Evolutionary conservation across 2,329 filamentous ascomycete species (phyloP).

Genomic region (Botrytis sinoallii): DNA sequence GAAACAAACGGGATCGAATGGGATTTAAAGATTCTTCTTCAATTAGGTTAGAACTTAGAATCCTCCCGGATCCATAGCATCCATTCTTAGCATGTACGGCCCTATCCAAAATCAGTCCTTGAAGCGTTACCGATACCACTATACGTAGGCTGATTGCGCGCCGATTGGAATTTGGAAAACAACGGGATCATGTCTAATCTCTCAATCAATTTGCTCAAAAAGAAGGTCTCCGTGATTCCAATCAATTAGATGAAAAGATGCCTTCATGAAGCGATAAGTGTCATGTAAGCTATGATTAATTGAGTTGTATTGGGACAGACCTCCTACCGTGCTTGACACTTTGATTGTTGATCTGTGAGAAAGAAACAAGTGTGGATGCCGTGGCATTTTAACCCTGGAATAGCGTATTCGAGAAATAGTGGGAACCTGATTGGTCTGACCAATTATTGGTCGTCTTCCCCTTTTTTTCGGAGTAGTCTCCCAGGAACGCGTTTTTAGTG

Average conservation of each 20-base stretch:
- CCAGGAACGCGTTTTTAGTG: constrained; percentile 33
- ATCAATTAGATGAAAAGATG: background rate
- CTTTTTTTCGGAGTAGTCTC: constrained; percentile 4
- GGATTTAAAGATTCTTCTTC: background rate
- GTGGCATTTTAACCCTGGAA: constrained; percentile 21
- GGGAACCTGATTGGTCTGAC: constrained; percentile 4
- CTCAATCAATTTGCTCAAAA: background rate
- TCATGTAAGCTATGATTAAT: background rate
- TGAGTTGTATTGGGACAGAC: background rate
- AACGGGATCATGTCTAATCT: background rate
- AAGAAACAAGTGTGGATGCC: background rate
- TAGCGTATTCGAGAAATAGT: constrained; percentile 14
- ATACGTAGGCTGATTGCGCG: background rate
- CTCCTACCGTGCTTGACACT: constrained; percentile 16
- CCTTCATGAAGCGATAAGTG: background rate
- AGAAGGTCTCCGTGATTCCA: constrained; percentile 5
- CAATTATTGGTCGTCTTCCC: constrained; percentile 22
- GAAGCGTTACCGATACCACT: background rate
- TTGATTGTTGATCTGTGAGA: constrained; percentile 17
- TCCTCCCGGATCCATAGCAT: background rate
- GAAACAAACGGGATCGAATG: background rate
- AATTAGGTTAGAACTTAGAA: background rate
- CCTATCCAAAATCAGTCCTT: background rate
- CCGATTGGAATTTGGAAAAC: background rate
- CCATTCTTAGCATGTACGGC: background rate